A percentile compares a stretch with the other conserved stretches of the same genome.
These are phyloP conservation scores for Candida ortonii DNA, from an alignment of 805 yeast species.

Conservation along the genomic window DNA sequence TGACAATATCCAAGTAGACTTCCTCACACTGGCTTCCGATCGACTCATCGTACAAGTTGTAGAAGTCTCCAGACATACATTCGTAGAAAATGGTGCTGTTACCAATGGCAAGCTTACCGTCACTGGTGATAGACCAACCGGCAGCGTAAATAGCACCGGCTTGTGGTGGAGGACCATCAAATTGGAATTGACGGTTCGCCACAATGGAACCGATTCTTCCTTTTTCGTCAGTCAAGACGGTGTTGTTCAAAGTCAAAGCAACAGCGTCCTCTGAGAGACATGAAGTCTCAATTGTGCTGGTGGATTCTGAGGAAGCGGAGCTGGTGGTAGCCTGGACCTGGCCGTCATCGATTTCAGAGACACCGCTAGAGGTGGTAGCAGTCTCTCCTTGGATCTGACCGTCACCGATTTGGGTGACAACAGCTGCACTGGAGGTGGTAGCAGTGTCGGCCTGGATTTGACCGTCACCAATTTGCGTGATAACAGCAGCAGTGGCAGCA, in stretches of 20 bases:
- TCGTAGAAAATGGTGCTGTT: conserved; percentile 48
- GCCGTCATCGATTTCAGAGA: conserved; percentile 40
- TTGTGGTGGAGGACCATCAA: conserved; percentile 66
- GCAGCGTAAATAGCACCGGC: conserved; percentile 54
- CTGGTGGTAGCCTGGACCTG: conserved; percentile 38
- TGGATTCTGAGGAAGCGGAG: conserved; percentile 36
- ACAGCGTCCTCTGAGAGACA: conserved; percentile 32
- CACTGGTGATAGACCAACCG: conserved; percentile 48
- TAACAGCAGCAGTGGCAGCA: conserved; percentile 30
- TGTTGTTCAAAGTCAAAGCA: conserved; percentile 40
- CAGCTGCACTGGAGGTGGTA: conserved; percentile 36
- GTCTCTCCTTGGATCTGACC: conserved; percentile 28
- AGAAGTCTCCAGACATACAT: conserved; percentile 55
- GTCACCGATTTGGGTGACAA: conserved; percentile 25
- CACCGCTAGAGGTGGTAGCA: conserved; percentile 33
- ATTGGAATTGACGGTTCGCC: conserved; percentile 64
- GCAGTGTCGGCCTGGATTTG: conserved; percentile 42
- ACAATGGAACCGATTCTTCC: conserved; percentile 60
- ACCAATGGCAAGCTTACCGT: conserved; percentile 51
- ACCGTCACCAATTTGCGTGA: conserved; percentile 50
- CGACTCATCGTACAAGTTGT: conserved; percentile 53
- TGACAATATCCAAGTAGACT: conserved; percentile 45
- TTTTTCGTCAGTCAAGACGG: conserved; percentile 42
- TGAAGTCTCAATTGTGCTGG: conserved; percentile 21
- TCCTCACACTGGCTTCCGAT: conserved; percentile 45